Conservation (phyloP, 208 protist genomes). For the Wallacemonas sp. region DNA sequence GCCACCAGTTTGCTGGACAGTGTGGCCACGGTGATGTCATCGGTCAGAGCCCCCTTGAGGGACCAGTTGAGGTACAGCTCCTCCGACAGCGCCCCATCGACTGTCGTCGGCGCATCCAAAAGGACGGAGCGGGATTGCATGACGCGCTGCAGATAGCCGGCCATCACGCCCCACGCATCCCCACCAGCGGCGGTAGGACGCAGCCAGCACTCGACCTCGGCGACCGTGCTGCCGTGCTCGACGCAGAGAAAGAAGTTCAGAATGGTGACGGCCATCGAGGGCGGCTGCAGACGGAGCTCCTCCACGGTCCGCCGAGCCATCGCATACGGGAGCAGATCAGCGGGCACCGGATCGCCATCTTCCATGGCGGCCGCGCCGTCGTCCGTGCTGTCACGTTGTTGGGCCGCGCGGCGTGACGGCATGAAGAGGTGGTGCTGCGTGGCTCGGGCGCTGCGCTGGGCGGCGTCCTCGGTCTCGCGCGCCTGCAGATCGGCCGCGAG, state of each 20-base stretch:
- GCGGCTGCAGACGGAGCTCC: slow-evolving; percentile 41
- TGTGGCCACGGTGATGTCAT: slow-evolving; percentile 54
- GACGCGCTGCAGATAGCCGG: slow-evolving; percentile 39
- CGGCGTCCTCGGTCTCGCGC: background rate
- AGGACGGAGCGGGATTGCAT: slow-evolving; percentile 44
- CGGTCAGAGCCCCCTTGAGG: slow-evolving; percentile 39
- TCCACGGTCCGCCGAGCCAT: slow-evolving; percentile 31
- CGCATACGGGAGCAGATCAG: slow-evolving; percentile 34
- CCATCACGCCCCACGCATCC: slow-evolving; percentile 38
- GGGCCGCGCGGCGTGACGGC: slow-evolving; percentile 18
- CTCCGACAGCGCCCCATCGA: slow-evolving; percentile 70
- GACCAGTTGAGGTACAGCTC: slow-evolving; percentile 77
- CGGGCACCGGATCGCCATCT: background rate
- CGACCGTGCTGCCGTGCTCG: slow-evolving; percentile 22
- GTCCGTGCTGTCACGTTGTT: background rate
- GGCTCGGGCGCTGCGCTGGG: background rate
- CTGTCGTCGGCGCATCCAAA: slow-evolving; percentile 58
- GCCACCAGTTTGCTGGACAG: slow-evolving; percentile 72
- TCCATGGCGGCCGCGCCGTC: too few relatives aligned
- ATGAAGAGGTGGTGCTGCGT: slow-evolving; percentile 7
- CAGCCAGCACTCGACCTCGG: slow-evolving; percentile 43
- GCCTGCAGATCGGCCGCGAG: slow-evolving; percentile 30
- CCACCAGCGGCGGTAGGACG: slow-evolving; percentile 18
- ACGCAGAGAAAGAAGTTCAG: slow-evolving; percentile 57
- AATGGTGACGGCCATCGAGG: slow-evolving; percentile 54